Evolutionary conservation across 768 basidiomycete genomes (phyloP).

Genomic region (Psilocybe cyanescens): DNA sequence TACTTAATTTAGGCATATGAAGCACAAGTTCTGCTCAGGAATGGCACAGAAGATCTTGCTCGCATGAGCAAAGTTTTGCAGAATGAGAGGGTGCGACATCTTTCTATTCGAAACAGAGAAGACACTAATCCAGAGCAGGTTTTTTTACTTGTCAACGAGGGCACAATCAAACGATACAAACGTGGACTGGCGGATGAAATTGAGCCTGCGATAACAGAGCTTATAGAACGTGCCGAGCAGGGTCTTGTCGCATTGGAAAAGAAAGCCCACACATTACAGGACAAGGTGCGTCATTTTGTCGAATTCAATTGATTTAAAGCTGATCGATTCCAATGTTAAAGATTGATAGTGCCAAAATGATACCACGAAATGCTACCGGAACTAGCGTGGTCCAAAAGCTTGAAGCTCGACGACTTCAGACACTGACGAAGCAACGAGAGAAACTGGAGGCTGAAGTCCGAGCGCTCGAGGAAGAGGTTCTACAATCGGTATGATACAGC

Average conservation of each 20-base stretch:
- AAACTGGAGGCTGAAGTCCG: slow-evolving; percentile 66
- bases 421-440: slow-evolving; percentile 68
- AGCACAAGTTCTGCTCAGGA: slow-evolving; percentile 68
- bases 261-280: slow-evolving; percentile 62
- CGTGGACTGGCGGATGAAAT: slow-evolving; percentile 77
- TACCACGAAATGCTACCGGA: slow-evolving; percentile 44
- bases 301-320: neutral
- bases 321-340: slow-evolving; percentile 26
- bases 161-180: slow-evolving; percentile 75
- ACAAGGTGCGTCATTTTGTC: slow-evolving; percentile 52
- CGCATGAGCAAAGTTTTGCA: slow-evolving; percentile 71
- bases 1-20: slow-evolving; percentile 54
- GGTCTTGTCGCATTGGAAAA: slow-evolving; percentile 65
- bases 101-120: neutral
- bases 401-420: slow-evolving; percentile 67
- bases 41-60: slow-evolving; percentile 72
- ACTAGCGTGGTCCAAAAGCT: slow-evolving; percentile 63
- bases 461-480: slow-evolving; percentile 63
- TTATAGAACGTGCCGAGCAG: slow-evolving; percentile 71
- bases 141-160: slow-evolving; percentile 75
- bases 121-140: slow-evolving; percentile 46
- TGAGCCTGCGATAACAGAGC: slow-evolving; percentile 78
- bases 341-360: slow-evolving; percentile 60
- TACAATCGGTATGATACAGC: slow-evolving; percentile 30
- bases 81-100: slow-evolving; percentile 59